Conservation (phyloP, 108 stramenopile species). For the Pseudonitzschia pungens region DNA sequence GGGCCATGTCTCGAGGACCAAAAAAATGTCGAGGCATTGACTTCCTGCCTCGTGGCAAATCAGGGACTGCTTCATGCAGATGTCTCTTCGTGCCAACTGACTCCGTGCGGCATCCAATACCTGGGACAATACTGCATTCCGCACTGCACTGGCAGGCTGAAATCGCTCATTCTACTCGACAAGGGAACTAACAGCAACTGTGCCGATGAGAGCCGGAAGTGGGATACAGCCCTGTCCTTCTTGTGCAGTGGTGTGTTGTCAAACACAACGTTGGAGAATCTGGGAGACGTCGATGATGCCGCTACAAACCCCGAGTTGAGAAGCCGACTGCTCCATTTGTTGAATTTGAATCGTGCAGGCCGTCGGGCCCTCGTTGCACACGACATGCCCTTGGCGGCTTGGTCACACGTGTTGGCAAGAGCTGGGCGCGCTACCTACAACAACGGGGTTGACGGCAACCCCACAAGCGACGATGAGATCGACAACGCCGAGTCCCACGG, state of each 20-base stretch:
- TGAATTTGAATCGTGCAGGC: conserved; percentile 10
- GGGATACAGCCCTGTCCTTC: neutral
- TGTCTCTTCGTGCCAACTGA: conserved; percentile 6
- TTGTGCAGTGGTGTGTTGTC: neutral
- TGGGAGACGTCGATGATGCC: neutral
- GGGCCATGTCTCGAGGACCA: neutral
- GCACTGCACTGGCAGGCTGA: neutral
- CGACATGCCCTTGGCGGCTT: neutral
- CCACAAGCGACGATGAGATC: neutral
- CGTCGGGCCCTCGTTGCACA: neutral
- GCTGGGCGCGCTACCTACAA: neutral
- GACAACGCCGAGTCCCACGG: neutral
- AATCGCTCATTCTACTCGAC: conserved; percentile 5
- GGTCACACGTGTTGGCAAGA: conserved; percentile 10
- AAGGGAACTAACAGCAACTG: neutral
- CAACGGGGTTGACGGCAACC: neutral
- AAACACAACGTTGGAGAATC: neutral
- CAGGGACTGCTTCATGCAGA: neutral
- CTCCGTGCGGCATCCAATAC: neutral
- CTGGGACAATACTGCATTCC: conserved; percentile 5
- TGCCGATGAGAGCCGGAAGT: neutral
- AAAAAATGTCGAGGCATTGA: neutral
- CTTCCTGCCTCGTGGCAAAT: conserved; percentile 1
- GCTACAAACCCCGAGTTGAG: neutral
- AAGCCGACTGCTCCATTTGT: neutral